Evolutionary conservation across 2,329 filamentous ascomycete genomes (phyloP), one percentile per base, ranked within the genome.

Genomic region (Colletotrichum echinochloae): DNA sequence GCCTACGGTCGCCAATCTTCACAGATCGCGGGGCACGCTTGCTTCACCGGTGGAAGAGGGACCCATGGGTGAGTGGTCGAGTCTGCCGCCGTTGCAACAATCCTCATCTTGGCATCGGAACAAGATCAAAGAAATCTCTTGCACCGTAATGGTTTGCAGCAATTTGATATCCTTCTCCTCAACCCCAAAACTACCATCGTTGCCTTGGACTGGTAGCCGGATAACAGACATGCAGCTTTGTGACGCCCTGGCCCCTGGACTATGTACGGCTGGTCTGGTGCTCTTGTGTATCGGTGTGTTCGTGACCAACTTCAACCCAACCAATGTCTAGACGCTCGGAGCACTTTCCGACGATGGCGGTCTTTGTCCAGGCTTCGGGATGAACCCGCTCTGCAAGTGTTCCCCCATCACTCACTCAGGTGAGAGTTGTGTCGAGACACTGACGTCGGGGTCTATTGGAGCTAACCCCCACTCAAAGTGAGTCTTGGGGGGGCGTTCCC

Each of bases 391-490:
- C 39, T 62, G 52, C 51, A 56, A 30, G 16, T 44, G 14, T 3
- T 2, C 30, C 28, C 16, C 28, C n/a, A n/a, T n/a, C n/a, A n/a
- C 41, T 44, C 41, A 20, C 41, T n/a, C 28, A 49, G 44, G 26
- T 59, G 37, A 46, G 35, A 39, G 46, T 26, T 12, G n/a, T 35
- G 26, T 44, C n/a, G n/a, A 41, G 37, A 39, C 14, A n/a, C 26
- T n/a, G 26, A 49, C 30, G n/a, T 49, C 37, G 26, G 37, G 60
- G 60, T 14, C 44, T 20, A 28, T 35, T 48, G 54, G 46, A 46
- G 66, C 66, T 69, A 69, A 60, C 66, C 61, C 60, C 66, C 66
- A 69, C 66, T 23, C 48, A 39, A 5, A 33, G 28, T 20, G 35
- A 26, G 51, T 57, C 65, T 28, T n/a, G n/a, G 41, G 30, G 52